Percentiles rank a stretch among this genome's conserved stretches.
Conservation (phyloP, 768 basidiomycete species). For the Rhizopogon vesiculosus region DNA sequence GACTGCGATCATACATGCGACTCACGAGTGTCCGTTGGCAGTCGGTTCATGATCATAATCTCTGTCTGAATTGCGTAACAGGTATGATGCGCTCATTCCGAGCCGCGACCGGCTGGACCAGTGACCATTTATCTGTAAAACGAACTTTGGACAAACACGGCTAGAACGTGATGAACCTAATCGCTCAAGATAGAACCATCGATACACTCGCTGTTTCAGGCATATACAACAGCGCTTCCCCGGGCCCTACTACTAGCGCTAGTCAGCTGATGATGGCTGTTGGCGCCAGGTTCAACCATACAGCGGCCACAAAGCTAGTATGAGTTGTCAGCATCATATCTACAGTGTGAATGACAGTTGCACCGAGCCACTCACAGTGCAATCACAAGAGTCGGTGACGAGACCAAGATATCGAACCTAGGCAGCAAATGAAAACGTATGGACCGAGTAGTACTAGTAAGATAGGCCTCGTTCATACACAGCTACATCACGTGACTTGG, state of each 20-base stretch:
- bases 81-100: no score
- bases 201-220: background rate
- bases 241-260: background rate
- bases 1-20: no score
- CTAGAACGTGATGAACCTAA: background rate
- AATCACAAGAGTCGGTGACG: background rate
- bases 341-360: background rate
- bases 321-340: background rate
- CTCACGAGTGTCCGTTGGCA: conserved; percentile 14
- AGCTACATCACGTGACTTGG: no score
- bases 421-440: background rate
- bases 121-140: background rate
- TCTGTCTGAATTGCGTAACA: no score
- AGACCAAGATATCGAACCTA: background rate
- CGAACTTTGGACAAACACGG: background rate
- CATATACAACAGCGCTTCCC: background rate
- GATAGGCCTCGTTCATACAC: no score
- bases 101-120: no score
- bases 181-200: background rate
- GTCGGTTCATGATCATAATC: conserved; percentile 7
- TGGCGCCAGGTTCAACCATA: background rate
- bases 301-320: background rate
- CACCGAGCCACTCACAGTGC: background rate
- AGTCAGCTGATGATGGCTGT: background rate
- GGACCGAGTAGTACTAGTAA: no score